A percentile compares a stretch with the other conserved stretches of the same genome.
Evolutionary conservation across 2,329 filamentous ascomycete genomes (phyloP).

Genomic region (Microascus cirrosus): DNA sequence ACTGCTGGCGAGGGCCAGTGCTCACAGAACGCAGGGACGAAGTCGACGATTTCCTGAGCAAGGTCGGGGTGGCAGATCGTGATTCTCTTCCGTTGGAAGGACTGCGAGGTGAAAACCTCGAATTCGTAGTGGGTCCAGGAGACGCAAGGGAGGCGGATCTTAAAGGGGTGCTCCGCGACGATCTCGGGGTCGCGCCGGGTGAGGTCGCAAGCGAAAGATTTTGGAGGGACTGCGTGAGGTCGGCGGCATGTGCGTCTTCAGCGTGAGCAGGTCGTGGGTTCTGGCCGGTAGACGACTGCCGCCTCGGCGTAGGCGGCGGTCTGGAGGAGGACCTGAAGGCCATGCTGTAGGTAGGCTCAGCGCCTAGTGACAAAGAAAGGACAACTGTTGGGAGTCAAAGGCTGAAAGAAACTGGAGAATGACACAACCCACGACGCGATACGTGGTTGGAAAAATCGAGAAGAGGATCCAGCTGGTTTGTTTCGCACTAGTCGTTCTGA

Average conservation of each 20-base stretch:
- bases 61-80: constrained; percentile 34
- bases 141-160: constrained; percentile 15
- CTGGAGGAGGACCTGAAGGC: constrained; percentile 5
- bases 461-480: too few species aligned
- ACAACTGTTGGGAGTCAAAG: too few species aligned
- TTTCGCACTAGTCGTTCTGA: too few species aligned
- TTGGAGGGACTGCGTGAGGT: constrained; percentile 3
- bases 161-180: not conserved
- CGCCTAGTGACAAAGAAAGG: not conserved
- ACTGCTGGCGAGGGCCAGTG: constrained; percentile 20
- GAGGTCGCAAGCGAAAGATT: constrained; percentile 3
- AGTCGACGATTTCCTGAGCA: constrained; percentile 45
- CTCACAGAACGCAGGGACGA: constrained; percentile 43
- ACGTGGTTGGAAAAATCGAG: not conserved
- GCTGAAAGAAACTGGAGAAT: too few species aligned
- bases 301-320: constrained; percentile 8
- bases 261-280: not conserved
- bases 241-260: not conserved
- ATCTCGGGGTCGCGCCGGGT: not conserved
- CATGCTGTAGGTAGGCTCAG: not conserved
- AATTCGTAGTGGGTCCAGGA: constrained; percentile 25
- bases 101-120: constrained; percentile 27
- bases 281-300: not conserved
- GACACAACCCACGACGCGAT: too few species aligned
- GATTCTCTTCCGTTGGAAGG: constrained; percentile 28